phyloP scores from a whole-genome alignment of 2,329 filamentous ascomycete species.

The Xylaria sp. region DNA sequence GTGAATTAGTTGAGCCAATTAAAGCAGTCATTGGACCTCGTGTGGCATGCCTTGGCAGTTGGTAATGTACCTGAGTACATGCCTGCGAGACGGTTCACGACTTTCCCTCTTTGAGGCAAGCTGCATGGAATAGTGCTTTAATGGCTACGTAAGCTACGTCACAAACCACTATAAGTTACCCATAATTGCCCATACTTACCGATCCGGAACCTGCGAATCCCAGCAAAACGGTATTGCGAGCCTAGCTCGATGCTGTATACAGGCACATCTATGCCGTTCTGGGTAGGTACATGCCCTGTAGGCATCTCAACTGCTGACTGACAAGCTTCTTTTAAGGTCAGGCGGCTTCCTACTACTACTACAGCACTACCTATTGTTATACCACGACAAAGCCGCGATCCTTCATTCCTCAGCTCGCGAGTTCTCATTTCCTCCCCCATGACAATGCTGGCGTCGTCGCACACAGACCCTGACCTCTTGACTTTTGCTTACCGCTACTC shows the following conservation, averaged over 20 bases:
- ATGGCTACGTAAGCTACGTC: slow-evolving; percentile 29
- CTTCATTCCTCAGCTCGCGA: slow-evolving; percentile 22
- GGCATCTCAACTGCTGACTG: slow-evolving; percentile 4
- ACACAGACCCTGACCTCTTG: slow-evolving; percentile 1
- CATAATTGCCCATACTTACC: not conserved
- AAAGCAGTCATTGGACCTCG: slow-evolving; percentile 15
- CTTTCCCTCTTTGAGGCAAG: slow-evolving; percentile 28
- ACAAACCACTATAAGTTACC: slow-evolving; percentile 13
- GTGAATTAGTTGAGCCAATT: slow-evolving; percentile 19
- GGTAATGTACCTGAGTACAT: not conserved
- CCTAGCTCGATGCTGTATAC: not conserved
- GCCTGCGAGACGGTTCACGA: not conserved
- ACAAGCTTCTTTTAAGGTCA: slow-evolving; percentile 2
- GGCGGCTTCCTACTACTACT: not conserved
- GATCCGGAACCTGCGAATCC: slow-evolving; percentile 7
- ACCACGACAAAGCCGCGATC: slow-evolving; percentile 16
- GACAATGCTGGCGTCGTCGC: slow-evolving; percentile 19
- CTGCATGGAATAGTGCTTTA: slow-evolving; percentile 6
- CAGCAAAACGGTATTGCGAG: slow-evolving; percentile 5
- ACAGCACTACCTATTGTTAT: not conserved
- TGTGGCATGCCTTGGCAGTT: slow-evolving; percentile 25
- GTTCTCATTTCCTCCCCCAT: slow-evolving; percentile 21
- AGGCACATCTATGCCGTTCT: not conserved
- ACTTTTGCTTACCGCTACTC: slow-evolving; percentile 4
- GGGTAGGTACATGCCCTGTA: not conserved